Conservation (phyloP, 2,329 filamentous ascomycete genomes). For the Phialophora chinensis region DNA sequence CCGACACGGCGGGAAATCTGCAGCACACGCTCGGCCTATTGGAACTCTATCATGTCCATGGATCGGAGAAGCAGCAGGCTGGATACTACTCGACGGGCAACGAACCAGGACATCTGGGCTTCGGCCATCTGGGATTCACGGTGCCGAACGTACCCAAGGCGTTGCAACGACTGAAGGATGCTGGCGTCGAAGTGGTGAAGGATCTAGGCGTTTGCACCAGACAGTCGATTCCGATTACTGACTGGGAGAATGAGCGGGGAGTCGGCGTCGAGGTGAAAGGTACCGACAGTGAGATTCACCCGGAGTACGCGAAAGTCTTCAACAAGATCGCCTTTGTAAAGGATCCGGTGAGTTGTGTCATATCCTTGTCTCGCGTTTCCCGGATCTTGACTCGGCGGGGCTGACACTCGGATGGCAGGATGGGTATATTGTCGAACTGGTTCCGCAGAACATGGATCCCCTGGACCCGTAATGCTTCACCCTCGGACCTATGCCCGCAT, state of each 20-base stretch:
- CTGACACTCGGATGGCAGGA: slow-evolving; percentile 39
- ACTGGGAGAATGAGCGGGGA: slow-evolving; percentile 46
- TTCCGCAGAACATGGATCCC: slow-evolving; percentile 40
- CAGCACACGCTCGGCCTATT: slow-evolving; percentile 45
- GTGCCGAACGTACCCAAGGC: slow-evolving; percentile 46
- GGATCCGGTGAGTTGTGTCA: slow-evolving; percentile 45
- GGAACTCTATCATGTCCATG: slow-evolving; percentile 49
- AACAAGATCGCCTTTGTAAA: slow-evolving; percentile 48
- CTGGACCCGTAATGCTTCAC: slow-evolving; percentile 7
- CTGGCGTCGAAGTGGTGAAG: slow-evolving; percentile 46
- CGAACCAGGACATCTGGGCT: slow-evolving; percentile 45
- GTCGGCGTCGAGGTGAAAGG: slow-evolving; percentile 41
- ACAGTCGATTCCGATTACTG: slow-evolving; percentile 44
- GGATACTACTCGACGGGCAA: slow-evolving; percentile 43
- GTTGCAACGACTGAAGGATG: slow-evolving; percentile 41
- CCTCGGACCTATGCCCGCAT: no score
- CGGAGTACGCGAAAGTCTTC: slow-evolving; percentile 45
- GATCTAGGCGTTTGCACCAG: slow-evolving; percentile 42
- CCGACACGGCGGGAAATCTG: slow-evolving; percentile 41
- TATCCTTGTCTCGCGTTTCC: neutral
- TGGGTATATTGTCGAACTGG: slow-evolving; percentile 46
- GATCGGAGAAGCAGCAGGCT: slow-evolving; percentile 41
- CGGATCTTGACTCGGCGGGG: neutral
- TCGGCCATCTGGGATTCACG: slow-evolving; percentile 49
- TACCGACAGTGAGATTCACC: slow-evolving; percentile 42